These are phyloP conservation scores for Strigomonas culicis DNA, from an alignment of 208 protist species.

Conservation along the genomic window DNA sequence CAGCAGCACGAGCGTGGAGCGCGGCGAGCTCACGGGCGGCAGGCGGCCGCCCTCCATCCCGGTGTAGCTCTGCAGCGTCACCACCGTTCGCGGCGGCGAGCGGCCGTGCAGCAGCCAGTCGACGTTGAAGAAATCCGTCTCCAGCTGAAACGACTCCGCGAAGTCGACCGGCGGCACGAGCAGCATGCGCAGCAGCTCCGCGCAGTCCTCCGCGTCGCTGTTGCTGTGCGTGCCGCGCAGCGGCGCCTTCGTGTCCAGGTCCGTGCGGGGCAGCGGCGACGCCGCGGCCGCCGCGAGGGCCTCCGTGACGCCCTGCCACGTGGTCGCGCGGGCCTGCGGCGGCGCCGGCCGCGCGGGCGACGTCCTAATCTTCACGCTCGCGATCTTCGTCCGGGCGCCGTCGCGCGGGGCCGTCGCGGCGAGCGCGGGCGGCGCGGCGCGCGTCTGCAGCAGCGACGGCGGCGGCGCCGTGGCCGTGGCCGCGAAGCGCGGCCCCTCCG, in stretches of 20 bases:
- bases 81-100: slow-evolving; percentile 25
- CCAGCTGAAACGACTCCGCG: slow-evolving; percentile 52
- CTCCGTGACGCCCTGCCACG: too few relatives aligned
- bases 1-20: slow-evolving; percentile 69
- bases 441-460: not conserved
- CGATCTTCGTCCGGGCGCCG: not conserved
- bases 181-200: slow-evolving; percentile 55
- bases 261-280: slow-evolving; percentile 2
- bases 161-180: slow-evolving; percentile 62
- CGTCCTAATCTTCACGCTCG: not conserved
- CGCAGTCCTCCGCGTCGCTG: slow-evolving; percentile 32
- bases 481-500: too few relatives aligned
- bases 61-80: slow-evolving; percentile 28
- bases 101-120: slow-evolving; percentile 54
- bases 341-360: not conserved
- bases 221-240: not conserved
- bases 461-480: too few relatives aligned
- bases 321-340: not conserved
- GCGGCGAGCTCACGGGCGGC: slow-evolving; percentile 66
- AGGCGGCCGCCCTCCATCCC: not conserved
- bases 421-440: not conserved
- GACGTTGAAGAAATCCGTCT: slow-evolving; percentile 55
- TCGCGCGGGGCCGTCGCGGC: not conserved
- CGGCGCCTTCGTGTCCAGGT: not conserved
- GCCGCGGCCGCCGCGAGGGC: not conserved